phyloP scores from a whole-genome alignment of 208 protist genomes.

The Wallacemonas sp. region DNA sequence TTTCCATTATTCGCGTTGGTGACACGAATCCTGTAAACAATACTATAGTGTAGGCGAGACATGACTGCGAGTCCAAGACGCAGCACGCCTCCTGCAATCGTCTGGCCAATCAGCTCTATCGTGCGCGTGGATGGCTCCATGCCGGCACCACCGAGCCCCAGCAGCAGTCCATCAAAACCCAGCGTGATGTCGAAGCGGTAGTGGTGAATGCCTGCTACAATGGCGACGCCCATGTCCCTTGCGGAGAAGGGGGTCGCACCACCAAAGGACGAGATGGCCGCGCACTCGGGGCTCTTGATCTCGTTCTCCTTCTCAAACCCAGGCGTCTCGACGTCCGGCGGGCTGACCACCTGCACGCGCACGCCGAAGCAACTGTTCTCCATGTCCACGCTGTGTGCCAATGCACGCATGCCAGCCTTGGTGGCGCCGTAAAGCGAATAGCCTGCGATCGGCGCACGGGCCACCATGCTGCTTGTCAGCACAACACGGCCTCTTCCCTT shows the following conservation, averaged over 20 bases:
- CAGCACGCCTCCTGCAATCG: conserved; percentile 37
- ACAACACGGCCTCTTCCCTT: conserved; percentile 65
- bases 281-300: conserved; percentile 84
- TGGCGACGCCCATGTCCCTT: conserved; percentile 43
- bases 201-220: conserved; percentile 57
- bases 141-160: conserved; percentile 50
- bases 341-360: conserved; percentile 80
- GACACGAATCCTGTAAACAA: conserved; percentile 60
- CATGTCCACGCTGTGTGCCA: conserved; percentile 87
- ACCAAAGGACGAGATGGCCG: conserved; percentile 71
- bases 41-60: conserved; percentile 76
- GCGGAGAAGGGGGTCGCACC: conserved; percentile 59
- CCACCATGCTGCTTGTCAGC: conserved; percentile 76
- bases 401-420: conserved; percentile 85
- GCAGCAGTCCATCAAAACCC: conserved; percentile 59
- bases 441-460: conserved; percentile 76
- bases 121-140: conserved; percentile 72
- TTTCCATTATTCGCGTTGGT: conserved; percentile 20
- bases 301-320: conserved; percentile 81
- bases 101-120: conserved; percentile 47
- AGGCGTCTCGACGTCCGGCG: conserved; percentile 84
- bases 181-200: conserved; percentile 83
- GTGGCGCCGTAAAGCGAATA: conserved; percentile 85
- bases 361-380: conserved; percentile 81
- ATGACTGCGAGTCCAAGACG: conserved; percentile 61